Evolutionary conservation across 225 moss, liverwort and hornwort species (phyloP).

Genomic region (Sphagnum tenellum): DNA sequence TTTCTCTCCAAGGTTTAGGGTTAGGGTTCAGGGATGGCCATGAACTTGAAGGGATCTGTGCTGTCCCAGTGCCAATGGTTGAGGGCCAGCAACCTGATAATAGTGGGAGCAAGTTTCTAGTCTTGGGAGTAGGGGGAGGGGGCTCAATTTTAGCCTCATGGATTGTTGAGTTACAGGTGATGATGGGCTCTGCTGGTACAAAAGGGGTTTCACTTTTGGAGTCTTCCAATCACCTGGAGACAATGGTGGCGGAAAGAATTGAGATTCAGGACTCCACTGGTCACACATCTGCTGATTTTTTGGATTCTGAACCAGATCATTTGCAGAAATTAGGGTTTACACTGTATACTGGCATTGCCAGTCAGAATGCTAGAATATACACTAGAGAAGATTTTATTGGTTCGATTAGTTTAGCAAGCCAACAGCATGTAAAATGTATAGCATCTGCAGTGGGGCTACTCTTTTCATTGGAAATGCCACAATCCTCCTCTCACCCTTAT

Average conservation of each 20-base stretch:
- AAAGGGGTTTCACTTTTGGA: no score
- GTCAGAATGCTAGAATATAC: slow-evolving; percentile 26
- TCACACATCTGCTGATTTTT: no score
- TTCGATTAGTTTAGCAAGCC: slow-evolving; percentile 24
- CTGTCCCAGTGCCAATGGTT: slow-evolving; percentile 30
- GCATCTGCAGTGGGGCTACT: slow-evolving; percentile 2
- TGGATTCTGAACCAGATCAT: slow-evolving; percentile 12
- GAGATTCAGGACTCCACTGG: background rate
- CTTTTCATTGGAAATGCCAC: no score
- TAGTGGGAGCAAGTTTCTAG: slow-evolving; percentile 30
- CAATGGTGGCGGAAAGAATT: background rate
- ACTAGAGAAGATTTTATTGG: slow-evolving; percentile 13
- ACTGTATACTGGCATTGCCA: slow-evolving; percentile 7
- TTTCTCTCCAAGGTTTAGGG: slow-evolving; percentile 50
- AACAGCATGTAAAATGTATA: slow-evolving; percentile 37
- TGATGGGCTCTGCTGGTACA: no score
- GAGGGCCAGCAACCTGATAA: slow-evolving; percentile 11
- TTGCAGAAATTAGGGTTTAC: slow-evolving; percentile 24
- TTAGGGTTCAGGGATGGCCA: slow-evolving; percentile 25
- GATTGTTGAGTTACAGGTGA: slow-evolving; percentile 46
- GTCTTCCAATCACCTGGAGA: no score
- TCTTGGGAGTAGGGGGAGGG: slow-evolving; percentile 41
- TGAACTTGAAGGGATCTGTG: slow-evolving; percentile 44
- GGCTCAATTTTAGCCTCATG: slow-evolving; percentile 53
- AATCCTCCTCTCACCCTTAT: slow-evolving; percentile 17